A percentile compares a stretch with the other conserved stretches of the same genome.
phyloP scores from a whole-genome alignment of 176 grass and related monocot species.

The Oropetium thomaeum region DNA sequence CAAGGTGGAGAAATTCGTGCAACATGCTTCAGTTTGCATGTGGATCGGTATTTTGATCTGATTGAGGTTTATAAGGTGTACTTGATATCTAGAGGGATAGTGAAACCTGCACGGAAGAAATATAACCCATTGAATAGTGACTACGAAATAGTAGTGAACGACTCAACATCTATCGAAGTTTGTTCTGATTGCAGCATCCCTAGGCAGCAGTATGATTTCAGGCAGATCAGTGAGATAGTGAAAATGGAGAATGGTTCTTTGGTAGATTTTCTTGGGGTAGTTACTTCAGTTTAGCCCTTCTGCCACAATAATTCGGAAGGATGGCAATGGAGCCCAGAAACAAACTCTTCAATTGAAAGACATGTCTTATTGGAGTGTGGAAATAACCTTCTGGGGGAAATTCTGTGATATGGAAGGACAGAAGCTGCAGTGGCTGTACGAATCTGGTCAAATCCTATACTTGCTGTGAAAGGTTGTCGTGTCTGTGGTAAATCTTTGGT shows the following conservation, averaged over 20 bases:
- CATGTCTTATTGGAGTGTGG: conserved; percentile 73
- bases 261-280: conserved; percentile 79
- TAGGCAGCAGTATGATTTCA: conserved; percentile 61
- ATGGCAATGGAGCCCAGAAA: conserved; percentile 57
- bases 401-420: conserved; percentile 65
- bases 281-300: conserved; percentile 68
- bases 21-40: conserved; percentile 52
- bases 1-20: conserved; percentile 74
- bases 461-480: conserved; percentile 61
- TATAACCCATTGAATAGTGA: conserved; percentile 75
- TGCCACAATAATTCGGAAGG: conserved; percentile 52
- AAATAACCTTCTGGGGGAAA: conserved; percentile 74
- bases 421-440: conserved; percentile 53
- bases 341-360: conserved; percentile 75
- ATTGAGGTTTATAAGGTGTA: conserved; percentile 87
- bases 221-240: conserved; percentile 69
- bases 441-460: conserved; percentile 76
- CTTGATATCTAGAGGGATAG: conserved; percentile 60
- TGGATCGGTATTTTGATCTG: conserved; percentile 58
- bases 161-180: conserved; percentile 43
- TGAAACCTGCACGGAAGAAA: conserved; percentile 55
- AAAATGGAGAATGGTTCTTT: conserved; percentile 44
- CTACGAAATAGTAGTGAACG: conserved; percentile 47
- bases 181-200: conserved; percentile 64
- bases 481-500: conserved; percentile 50